Evolutionary conservation across 164 flowering plant genomes (phyloP), one percentile per base, ranked within the genome.

Genomic region (Macadamia integrifolia): DNA sequence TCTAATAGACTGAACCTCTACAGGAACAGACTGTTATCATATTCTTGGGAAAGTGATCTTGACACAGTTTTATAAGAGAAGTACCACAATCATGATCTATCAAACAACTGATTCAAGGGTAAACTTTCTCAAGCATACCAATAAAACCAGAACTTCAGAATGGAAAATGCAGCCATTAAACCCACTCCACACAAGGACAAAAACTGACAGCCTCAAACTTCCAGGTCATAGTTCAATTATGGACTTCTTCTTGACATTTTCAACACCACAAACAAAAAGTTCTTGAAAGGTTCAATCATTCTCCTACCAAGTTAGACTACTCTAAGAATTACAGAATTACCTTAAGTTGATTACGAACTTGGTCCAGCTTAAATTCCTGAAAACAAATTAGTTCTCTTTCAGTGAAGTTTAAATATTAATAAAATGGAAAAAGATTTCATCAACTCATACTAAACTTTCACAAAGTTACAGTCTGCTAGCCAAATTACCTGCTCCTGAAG

Each of bases 401-500:
- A 72, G 30, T 7, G 31, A 61, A 58, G 60, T 61, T 2, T 23
- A 42, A 46, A 57, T 15, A 46, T 9, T n/a, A 40, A 69, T 23
- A 69, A 56, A 28, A 30, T 53, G 8, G 9, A 12, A 18, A 2
- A 65, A 64, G 42, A 60, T n/a, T 12, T 62, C 58, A 35, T 42
- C 59, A 55, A 60, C 0, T 13, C 1, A 28, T 48, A 30, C 64
- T 43, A 48, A 31, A n/a, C 42, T 52, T 23, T 43, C 44, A 9
- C 9, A 69, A 35, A 53, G 57, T 23, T 62, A 43, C 30, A 29
- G 30, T n/a, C 31, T 14, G 10, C 10, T 42, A 17, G 14, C 31
- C 23, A 69, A 76, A 69, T 12, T 71, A 94, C 99, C 99, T 92
- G 90, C 78, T 94, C 99, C 60, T 84, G 87, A 18, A 92, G 80